Percentiles rank a stretch among this genome's conserved stretches.
Conservation (phyloP, 441 rosid genomes). For the Adansonia gregorii region DNA sequence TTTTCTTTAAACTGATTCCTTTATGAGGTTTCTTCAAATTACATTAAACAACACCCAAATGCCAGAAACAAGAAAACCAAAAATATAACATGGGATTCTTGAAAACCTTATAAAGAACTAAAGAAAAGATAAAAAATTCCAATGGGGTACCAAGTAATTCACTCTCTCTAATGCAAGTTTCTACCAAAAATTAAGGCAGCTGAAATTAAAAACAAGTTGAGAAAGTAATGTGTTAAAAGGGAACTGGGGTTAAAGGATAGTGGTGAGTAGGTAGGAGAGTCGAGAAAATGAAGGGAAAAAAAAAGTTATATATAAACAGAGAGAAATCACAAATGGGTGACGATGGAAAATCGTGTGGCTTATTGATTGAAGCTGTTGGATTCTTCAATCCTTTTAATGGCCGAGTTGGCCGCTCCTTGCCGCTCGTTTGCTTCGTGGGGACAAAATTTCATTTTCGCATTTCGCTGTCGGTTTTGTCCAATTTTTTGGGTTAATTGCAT, state of each 20-base stretch:
- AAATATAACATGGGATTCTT: slow-evolving; percentile 8
- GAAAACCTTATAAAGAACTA: slow-evolving; percentile 9
- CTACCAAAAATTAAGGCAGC: not conserved
- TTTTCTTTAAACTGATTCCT: not conserved
- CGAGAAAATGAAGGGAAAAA: not conserved
- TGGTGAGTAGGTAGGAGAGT: not conserved
- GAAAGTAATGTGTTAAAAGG: slow-evolving; percentile 1
- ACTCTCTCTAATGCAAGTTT: not conserved
- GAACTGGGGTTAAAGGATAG: slow-evolving; percentile 18
- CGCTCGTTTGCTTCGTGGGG: slow-evolving; percentile 54
- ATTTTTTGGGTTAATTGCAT: too few relatives aligned
- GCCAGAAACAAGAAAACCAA: not conserved
- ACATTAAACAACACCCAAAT: not conserved
- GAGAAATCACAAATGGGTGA: slow-evolving; percentile 14
- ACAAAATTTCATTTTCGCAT: slow-evolving; percentile 24
- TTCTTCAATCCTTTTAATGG: slow-evolving; percentile 33
- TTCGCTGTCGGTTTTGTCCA: slow-evolving; percentile 2
- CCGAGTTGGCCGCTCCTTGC: slow-evolving; percentile 39
- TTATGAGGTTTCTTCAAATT: slow-evolving; percentile 9
- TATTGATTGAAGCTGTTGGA: slow-evolving; percentile 43
- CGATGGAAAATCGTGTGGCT: slow-evolving; percentile 67
- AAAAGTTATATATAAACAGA: slow-evolving; percentile 5
- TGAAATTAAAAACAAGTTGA: slow-evolving; percentile 13
- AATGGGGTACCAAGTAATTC: slow-evolving; percentile 14
- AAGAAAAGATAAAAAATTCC: slow-evolving; percentile 5